A percentile compares a stretch with the other conserved stretches of the same genome.
These are phyloP conservation scores for Raddia distichophylla DNA, from an alignment of 176 grass and related monocot genomes.

Conservation along the genomic window DNA sequence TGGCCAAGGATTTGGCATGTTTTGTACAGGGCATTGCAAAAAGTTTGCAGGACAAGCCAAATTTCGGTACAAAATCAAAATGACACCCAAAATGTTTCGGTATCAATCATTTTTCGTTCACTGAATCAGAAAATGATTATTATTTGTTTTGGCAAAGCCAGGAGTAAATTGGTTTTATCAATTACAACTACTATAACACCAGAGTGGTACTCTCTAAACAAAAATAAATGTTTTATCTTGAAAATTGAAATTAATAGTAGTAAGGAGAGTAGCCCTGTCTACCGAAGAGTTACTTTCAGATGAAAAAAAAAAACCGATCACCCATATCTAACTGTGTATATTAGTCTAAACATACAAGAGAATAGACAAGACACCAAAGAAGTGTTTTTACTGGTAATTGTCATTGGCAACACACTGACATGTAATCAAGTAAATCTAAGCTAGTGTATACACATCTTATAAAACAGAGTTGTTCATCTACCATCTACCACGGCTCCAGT, in stretches of 20 bases:
- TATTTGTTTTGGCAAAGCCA: neutral
- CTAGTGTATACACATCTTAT: neutral
- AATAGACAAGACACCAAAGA: neutral
- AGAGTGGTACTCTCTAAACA: neutral
- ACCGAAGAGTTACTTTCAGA: slow-evolving; percentile 7
- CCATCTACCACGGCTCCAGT: neutral
- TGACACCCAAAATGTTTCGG: neutral
- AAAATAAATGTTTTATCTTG: neutral
- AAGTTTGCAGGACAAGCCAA: neutral
- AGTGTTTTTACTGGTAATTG: neutral
- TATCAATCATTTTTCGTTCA: neutral
- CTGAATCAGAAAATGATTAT: neutral
- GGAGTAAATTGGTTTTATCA: neutral
- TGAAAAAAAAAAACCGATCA: neutral
- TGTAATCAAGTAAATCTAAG: slow-evolving; percentile 18
- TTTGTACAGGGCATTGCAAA: neutral
- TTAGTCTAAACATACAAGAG: neutral
- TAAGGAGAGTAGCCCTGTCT: neutral
- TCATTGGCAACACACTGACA: neutral
- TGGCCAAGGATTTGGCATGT: neutral
- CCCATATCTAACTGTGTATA: neutral
- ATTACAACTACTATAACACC: neutral
- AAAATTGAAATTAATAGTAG: neutral
- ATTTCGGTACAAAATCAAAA: slow-evolving; percentile 4
- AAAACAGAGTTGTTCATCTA: neutral